A percentile compares a stretch with the other conserved stretches of the same genome.
These are phyloP conservation scores for Globisporangium paddicum DNA, from an alignment of 352 stramenopile genomes.

Conservation along the genomic window DNA sequence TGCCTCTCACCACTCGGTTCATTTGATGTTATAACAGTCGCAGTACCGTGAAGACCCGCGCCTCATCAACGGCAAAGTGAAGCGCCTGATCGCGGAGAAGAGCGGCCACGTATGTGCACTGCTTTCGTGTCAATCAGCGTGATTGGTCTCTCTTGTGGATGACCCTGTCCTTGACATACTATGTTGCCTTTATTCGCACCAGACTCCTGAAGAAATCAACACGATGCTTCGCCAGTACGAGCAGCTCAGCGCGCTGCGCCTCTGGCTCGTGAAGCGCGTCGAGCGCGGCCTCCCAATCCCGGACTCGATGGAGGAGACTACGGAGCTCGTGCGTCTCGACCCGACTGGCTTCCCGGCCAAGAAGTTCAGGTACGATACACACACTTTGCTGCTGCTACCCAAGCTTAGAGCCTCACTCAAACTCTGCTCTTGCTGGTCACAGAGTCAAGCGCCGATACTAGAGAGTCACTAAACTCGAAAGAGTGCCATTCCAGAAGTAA, in stretches of 20 bases:
- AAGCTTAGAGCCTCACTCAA: no score
- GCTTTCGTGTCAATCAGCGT: no score
- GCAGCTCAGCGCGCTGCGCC: conserved; percentile 63
- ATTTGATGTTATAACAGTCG: conserved; percentile 23
- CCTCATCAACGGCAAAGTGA: conserved; percentile 81
- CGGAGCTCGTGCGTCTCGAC: conserved; percentile 73
- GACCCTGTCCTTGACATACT: not conserved
- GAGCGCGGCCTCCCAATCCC: conserved; percentile 69
- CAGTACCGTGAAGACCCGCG: conserved; percentile 65
- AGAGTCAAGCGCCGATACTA: conserved; percentile 75
- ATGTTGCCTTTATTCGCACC: not conserved
- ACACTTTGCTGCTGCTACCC: no score
- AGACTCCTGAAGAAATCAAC: conserved; percentile 85
- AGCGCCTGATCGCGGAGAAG: conserved; percentile 81
- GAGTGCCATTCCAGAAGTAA: no score
- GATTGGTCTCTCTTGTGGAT: no score
- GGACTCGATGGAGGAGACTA: conserved; percentile 73
- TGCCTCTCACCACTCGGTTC: not conserved
- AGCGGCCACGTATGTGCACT: conserved; percentile 54
- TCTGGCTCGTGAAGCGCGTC: conserved; percentile 80
- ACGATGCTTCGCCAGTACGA: conserved; percentile 84
- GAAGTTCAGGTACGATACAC: conserved; percentile 60
- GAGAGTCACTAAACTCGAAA: not conserved
- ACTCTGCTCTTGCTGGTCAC: conserved; percentile 8
- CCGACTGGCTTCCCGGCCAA: conserved; percentile 82